Base-by-base conservation (phyloP, 1,284 basidiomycete genomes). In the Ustanciosporium gigantosporum region DNA sequence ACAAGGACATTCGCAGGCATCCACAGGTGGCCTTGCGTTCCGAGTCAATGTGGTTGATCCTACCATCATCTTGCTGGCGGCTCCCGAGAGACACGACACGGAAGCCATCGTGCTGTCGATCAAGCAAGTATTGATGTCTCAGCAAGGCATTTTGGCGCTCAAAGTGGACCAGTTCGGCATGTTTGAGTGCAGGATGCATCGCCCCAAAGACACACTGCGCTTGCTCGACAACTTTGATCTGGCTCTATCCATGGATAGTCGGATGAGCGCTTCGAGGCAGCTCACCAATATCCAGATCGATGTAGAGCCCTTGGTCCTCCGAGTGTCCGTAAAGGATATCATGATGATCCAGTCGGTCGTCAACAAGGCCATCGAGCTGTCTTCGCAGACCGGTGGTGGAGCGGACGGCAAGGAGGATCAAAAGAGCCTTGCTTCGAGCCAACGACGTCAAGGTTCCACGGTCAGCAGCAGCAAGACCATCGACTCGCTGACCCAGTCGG, bases 191-290 rank as follows among this genome's bases (percentile, higher is more conserved):
- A 37, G 66, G 14, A 98, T 99, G 92, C 90, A 90, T 64, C 84
- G 84, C 57, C 83, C 85, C 31, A 82, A 86, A 3, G 94, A 98
- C 60, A 87, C 85, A 32, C 88, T 94, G 35, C 86, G 91, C 31
- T 91, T 99, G 80, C 82, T 99, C 64, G 95, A 98, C 78, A 90
- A 97, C 59, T 83, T 97, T 39, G 90, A 95, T 76, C 72, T 96
- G 38, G 89, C 91, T 0, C 81, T 96, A 36, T 88, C 91, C 7
- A 81, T 95, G 61, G 93, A 97, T 78, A 90, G 83, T 55, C 85
- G 89, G 4, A 83, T 85, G n/a, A 84, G 86, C 14, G 83, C 84
- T 2, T 83, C 83, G 3, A 87, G 89, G 44, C 86, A 89, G 66
- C 87, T 87, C 80, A 88, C 89, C 6, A 91, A 83, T 70, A 88